A percentile compares a stretch with the other conserved stretches of the same genome.
Evolutionary conservation across 2,329 filamentous ascomycete species (phyloP).

Genomic region (Hymenoscyphus albidus): DNA sequence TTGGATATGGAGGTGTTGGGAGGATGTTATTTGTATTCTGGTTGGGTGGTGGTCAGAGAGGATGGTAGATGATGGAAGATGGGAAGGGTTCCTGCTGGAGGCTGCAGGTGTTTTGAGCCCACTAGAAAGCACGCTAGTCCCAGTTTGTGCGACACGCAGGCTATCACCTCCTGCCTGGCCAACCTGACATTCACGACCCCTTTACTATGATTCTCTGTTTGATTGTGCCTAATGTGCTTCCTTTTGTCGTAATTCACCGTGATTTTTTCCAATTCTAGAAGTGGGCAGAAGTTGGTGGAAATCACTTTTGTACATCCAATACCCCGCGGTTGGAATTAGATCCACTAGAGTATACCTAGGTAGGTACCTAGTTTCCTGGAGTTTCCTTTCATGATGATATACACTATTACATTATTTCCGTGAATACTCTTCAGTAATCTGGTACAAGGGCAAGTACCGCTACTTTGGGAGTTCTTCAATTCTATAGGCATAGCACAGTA

Average conservation of each 20-base stretch:
- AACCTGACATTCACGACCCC: background rate
- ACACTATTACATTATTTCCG: background rate
- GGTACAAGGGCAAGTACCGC: no score
- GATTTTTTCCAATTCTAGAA: background rate
- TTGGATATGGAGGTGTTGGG: background rate
- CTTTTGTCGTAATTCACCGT: background rate
- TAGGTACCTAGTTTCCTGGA: background rate
- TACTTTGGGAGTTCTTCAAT: no score
- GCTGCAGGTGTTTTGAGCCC: background rate
- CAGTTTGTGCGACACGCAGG: background rate
- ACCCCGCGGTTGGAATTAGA: background rate
- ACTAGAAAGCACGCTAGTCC: background rate
- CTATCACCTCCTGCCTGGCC: background rate
- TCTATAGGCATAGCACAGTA: no score
- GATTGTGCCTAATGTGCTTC: background rate
- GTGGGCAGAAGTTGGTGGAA: background rate
- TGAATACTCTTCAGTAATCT: background rate
- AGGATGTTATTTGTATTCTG: constrained; percentile 1
- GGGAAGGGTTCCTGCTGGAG: background rate
- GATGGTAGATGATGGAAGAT: background rate
- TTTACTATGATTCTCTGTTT: no score
- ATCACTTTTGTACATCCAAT: background rate
- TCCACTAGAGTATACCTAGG: background rate
- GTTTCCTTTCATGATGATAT: background rate
- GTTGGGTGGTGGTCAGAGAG: background rate